Evolutionary conservation across 202 grass and related monocot species (phyloP).

Genomic region (Bolboschoenoplectus hybrid): DNA sequence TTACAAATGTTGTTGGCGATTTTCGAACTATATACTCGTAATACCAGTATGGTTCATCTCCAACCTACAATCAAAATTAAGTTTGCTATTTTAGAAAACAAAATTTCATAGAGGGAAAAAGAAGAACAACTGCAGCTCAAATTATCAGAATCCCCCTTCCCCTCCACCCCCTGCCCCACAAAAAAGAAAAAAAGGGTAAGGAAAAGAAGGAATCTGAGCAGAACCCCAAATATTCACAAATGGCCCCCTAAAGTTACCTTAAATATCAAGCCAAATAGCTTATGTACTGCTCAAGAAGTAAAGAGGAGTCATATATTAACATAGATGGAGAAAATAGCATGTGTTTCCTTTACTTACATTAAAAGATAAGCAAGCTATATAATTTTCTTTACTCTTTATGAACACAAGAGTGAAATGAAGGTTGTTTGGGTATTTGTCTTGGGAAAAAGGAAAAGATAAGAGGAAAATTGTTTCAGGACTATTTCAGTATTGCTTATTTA

Average conservation of each 20-base stretch:
- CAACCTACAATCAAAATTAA: slow-evolving; percentile 57
- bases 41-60: slow-evolving; percentile 88
- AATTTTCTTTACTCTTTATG: not conserved
- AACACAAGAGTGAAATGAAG: not conserved
- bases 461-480: not conserved
- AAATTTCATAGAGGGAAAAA: not conserved
- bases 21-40: slow-evolving; percentile 94
- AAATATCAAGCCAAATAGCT: not conserved
- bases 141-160: too few relatives aligned
- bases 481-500: slow-evolving; percentile 29
- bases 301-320: not conserved
- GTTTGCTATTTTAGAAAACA: slow-evolving; percentile 14
- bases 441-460: not conserved
- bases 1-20: slow-evolving; percentile 86
- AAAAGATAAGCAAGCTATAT: not conserved
- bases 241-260: not conserved
- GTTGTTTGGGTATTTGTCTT: not conserved
- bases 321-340: not conserved
- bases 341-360: not conserved
- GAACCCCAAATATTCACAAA: not conserved
- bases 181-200: too few relatives aligned
- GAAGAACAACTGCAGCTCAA: not conserved
- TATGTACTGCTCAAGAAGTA: slow-evolving; percentile 20
- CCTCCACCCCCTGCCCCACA: too few relatives aligned
- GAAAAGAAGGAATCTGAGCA: not conserved